Percentiles rank a stretch among this genome's conserved stretches.
Conservation (phyloP, 2,329 filamentous ascomycete species). For the Curvularia lunata region DNA sequence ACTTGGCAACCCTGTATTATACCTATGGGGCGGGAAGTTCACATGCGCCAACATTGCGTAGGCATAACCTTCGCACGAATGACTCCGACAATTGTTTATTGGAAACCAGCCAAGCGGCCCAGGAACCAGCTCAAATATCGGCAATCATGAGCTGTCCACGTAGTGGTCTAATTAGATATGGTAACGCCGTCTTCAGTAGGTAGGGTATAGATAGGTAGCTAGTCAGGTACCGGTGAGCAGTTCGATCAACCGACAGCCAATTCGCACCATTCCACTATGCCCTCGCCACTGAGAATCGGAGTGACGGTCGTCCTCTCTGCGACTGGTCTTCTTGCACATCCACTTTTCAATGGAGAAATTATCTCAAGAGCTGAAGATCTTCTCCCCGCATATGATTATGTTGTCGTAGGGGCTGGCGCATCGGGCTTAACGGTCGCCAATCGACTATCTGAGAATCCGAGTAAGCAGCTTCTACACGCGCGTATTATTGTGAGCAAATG, state of each 20-base stretch:
- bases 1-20: background rate
- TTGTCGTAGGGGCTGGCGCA: slow-evolving; percentile 36
- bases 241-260: background rate
- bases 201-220: background rate
- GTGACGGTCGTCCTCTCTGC: slow-evolving; percentile 22
- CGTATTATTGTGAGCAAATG: background rate
- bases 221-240: background rate
- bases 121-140: slow-evolving; percentile 3
- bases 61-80: background rate
- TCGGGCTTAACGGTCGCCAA: slow-evolving; percentile 40
- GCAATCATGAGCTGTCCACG: slow-evolving; percentile 6
- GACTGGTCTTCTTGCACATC: slow-evolving; percentile 22
- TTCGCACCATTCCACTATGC: slow-evolving; percentile 8
- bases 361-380: slow-evolving; percentile 21
- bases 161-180: slow-evolving; percentile 9
- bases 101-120: slow-evolving; percentile 3
- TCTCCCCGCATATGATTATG: slow-evolving; percentile 33
- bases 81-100: slow-evolving; percentile 1
- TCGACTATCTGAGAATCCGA: slow-evolving; percentile 31
- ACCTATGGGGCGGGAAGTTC: background rate
- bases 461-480: slow-evolving; percentile 11
- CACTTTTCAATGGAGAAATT: slow-evolving; percentile 23
- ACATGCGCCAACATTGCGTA: background rate
- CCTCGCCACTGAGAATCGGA: slow-evolving; percentile 15
- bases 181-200: background rate